These are phyloP conservation scores for Rubia yunnanensis DNA, from an alignment of 257 asterid genomes.

Conservation along the genomic window DNA sequence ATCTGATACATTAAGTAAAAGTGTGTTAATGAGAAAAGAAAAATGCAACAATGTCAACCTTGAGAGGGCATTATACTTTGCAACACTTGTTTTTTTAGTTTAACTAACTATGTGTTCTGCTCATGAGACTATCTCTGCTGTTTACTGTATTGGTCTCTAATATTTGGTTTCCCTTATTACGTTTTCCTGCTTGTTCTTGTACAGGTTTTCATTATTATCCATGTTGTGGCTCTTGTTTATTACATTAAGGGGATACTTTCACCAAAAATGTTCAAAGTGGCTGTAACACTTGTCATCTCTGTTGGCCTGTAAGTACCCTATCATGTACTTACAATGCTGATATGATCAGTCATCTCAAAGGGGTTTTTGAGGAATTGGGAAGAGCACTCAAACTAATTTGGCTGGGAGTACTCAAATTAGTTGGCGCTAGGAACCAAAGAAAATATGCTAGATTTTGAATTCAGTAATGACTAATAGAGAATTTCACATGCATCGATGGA, in stretches of 20 bases:
- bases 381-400: not conserved
- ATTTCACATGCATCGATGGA: not conserved
- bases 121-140: not conserved
- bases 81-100: not conserved
- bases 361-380: not conserved
- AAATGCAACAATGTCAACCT: not conserved
- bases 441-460: not conserved
- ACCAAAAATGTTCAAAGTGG: constrained; percentile 93
- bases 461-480: not conserved
- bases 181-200: constrained; percentile 16
- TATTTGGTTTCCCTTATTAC: not conserved
- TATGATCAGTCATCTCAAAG: not conserved
- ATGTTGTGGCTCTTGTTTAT: constrained; percentile 89
- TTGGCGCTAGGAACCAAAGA: not conserved
- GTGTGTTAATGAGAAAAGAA: not conserved
- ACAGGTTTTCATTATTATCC: constrained; percentile 86
- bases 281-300: constrained; percentile 80
- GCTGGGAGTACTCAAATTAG: not conserved
- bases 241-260: constrained; percentile 85
- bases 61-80: not conserved
- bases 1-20: not conserved
- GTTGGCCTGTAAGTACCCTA: constrained; percentile 70
- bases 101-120: not conserved
- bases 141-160: not conserved
- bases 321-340: constrained; percentile 13